Percentiles rank a stretch among this genome's conserved stretches.
These are phyloP conservation scores for Chernovozyma aurita DNA, from an alignment of 1,139 yeast genomes.

Conservation along the genomic window DNA sequence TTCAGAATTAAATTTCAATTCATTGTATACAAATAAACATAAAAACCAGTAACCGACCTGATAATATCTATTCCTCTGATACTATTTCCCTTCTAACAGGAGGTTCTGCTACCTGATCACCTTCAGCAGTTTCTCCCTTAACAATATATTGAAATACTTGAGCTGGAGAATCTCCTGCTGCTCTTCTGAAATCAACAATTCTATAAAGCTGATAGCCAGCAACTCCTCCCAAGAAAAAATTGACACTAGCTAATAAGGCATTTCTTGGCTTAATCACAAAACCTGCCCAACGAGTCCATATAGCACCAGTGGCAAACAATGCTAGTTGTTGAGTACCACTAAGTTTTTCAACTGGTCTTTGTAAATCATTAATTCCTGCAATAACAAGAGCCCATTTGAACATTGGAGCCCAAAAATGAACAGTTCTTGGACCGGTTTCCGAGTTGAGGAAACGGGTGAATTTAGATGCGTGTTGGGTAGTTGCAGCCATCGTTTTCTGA, in stretches of 20 bases:
- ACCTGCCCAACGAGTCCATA: slow-evolving; percentile 98
- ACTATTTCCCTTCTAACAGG: slow-evolving; percentile 4
- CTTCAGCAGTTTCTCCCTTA: slow-evolving; percentile 33
- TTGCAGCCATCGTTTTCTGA: slow-evolving; percentile 34
- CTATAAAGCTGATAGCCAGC: slow-evolving; percentile 82
- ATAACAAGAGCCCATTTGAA: slow-evolving; percentile 81
- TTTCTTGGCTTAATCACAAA: slow-evolving; percentile 89
- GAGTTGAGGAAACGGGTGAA: slow-evolving; percentile 73
- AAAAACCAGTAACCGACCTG: no score
- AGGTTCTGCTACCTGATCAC: slow-evolving; percentile 5
- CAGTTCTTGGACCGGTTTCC: slow-evolving; percentile 92
- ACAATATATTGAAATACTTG: slow-evolving; percentile 58
- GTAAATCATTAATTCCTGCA: slow-evolving; percentile 84
- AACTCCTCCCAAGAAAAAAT: slow-evolving; percentile 87
- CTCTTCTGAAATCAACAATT: slow-evolving; percentile 58
- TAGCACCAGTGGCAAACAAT: slow-evolving; percentile 83
- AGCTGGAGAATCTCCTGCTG: slow-evolving; percentile 42
- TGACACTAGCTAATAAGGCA: slow-evolving; percentile 82
- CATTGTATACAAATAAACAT: no score
- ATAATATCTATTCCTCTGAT: slow-evolving; percentile 2
- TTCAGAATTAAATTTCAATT: no score
- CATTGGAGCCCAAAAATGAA: slow-evolving; percentile 85
- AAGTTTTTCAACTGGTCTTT: slow-evolving; percentile 87
- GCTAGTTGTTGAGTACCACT: slow-evolving; percentile 93
- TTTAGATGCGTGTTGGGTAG: slow-evolving; percentile 49